Conservation (phyloP, 805 yeast species). For the Metschnikowia shivogae region DNA sequence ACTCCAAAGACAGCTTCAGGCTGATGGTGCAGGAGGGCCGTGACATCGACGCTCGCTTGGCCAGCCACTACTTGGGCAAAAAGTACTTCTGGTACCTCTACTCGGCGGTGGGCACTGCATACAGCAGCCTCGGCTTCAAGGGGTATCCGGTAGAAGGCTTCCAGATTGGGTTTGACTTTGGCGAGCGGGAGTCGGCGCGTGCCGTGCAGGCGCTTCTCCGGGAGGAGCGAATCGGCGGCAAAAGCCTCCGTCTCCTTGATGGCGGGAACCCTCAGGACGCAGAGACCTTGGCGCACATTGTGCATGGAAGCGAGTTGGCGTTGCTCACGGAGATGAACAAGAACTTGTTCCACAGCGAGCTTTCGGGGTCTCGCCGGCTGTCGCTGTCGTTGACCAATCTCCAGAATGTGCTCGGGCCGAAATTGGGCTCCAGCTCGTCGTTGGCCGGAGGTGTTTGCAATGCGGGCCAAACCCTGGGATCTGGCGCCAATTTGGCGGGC, state of each 20-base stretch:
- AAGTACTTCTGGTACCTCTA: slow-evolving; percentile 48
- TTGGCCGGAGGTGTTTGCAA: slow-evolving; percentile 20
- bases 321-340: slow-evolving; percentile 36
- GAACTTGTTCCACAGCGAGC: slow-evolving; percentile 30
- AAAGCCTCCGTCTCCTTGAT: slow-evolving; percentile 26
- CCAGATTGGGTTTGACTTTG: slow-evolving; percentile 23
- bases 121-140: slow-evolving; percentile 58
- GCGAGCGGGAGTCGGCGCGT: slow-evolving; percentile 16
- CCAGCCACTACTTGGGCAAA: slow-evolving; percentile 31
- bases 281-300: slow-evolving; percentile 28
- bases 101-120: slow-evolving; percentile 71
- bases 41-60: slow-evolving; percentile 26
- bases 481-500: background rate
- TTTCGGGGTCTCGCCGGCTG: slow-evolving; percentile 27
- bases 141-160: slow-evolving; percentile 33
- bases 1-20: slow-evolving; percentile 27
- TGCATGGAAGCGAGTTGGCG: slow-evolving; percentile 33
- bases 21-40: slow-evolving; percentile 30
- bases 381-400: slow-evolving; percentile 33
- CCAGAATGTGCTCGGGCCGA: background rate
- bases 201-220: slow-evolving; percentile 22
- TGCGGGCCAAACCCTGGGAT: slow-evolving; percentile 11
- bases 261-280: slow-evolving; percentile 23
- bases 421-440: slow-evolving; percentile 16
- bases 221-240: slow-evolving; percentile 21